phyloP scores from a whole-genome alignment of 176 grass and related monocot species.

The Themeda triandra region DNA sequence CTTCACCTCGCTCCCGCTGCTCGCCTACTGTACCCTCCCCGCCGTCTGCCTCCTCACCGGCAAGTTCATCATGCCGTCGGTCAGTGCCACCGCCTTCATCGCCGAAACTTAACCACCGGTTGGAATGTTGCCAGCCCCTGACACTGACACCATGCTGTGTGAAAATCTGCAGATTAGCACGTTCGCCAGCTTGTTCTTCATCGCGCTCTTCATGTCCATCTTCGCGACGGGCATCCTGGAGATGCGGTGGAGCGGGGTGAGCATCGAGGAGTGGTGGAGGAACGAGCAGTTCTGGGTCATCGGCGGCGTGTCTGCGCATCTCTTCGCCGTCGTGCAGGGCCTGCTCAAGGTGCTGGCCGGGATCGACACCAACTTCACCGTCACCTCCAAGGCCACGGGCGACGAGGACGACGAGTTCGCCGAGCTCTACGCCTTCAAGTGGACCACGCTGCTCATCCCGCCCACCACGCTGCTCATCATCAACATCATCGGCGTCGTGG shows the following conservation, averaged over 20 bases:
- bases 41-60: conserved; percentile 98
- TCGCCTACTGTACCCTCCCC: conserved; percentile 91
- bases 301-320: conserved; percentile 84
- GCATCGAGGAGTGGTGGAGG: conserved; percentile 99
- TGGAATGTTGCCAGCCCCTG: not conserved
- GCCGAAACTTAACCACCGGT: not conserved
- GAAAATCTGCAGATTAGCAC: conserved; percentile 71
- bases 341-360: conserved; percentile 91
- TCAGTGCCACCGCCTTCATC: conserved; percentile 14
- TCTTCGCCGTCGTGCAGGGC: conserved; percentile 94
- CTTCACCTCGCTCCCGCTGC: conserved; percentile 82
- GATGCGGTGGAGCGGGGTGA: conserved; percentile 92
- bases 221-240: conserved; percentile 98
- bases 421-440: conserved; percentile 95
- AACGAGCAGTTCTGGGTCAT: conserved; percentile 99
- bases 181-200: conserved; percentile 97
- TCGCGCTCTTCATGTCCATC: conserved; percentile 96
- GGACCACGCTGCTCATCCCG: conserved; percentile 95
- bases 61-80: conserved; percentile 99
- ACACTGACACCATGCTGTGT: not conserved
- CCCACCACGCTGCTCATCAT: conserved; percentile 86
- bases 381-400: conserved; percentile 84
- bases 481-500: conserved; percentile 92
- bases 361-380: conserved; percentile 93
- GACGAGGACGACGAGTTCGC: conserved; percentile 76